Evolutionary conservation across 202 grass and related monocot genomes (phyloP).

Genomic region (Schoenoplectus tabernaemontani): DNA sequence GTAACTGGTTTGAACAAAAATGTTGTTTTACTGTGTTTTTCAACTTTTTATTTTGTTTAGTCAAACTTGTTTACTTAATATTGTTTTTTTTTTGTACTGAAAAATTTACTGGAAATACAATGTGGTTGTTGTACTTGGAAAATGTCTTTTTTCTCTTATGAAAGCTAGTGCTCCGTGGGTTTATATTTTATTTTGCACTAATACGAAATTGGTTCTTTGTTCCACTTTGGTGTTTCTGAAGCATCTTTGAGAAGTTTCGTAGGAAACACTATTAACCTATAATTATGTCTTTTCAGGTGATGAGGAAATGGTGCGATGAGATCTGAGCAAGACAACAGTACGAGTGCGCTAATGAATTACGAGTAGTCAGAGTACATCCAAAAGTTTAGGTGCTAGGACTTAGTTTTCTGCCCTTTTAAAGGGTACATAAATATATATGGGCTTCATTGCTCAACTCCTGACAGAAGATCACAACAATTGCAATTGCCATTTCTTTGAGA

Average conservation of each 20-base stretch:
- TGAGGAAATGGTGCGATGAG: not conserved
- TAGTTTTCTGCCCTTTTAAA: not conserved
- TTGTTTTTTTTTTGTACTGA: not conserved
- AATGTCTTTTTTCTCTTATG: not conserved
- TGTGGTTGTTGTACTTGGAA: not conserved
- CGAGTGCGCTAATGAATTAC: too few relatives aligned
- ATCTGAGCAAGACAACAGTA: not conserved
- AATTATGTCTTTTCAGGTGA: constrained; percentile 12
- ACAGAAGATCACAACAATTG: not conserved
- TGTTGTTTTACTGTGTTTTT: not conserved
- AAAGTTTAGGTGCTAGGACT: not conserved
- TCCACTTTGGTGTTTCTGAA: not conserved
- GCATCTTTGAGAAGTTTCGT: not conserved
- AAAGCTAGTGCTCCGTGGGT: not conserved
- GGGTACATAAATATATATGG: not conserved
- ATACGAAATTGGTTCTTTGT: not conserved
- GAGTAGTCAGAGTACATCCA: not conserved
- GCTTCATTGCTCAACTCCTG: not conserved
- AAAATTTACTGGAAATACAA: not conserved
- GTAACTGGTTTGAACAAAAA: constrained; percentile 5
- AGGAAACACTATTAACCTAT: not conserved
- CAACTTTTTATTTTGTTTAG: not conserved
- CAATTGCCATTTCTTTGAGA: not conserved
- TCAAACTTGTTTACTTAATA: not conserved
- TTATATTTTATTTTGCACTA: not conserved